phyloP scores from a whole-genome alignment of 805 yeast species.

The Starmerella scarabaei region DNA sequence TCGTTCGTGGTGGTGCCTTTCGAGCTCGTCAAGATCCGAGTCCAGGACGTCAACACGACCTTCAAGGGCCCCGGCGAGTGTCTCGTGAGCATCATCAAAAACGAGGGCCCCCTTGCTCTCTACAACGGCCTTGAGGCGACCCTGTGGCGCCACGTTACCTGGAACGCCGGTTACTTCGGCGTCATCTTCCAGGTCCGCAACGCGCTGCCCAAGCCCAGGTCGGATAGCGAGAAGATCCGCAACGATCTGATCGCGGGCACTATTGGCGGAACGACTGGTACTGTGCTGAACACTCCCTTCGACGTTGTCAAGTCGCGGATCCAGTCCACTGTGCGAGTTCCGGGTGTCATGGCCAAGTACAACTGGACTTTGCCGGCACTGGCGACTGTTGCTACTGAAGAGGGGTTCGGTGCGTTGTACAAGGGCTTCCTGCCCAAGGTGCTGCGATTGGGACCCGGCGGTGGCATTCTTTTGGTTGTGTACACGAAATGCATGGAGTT shows the following conservation, averaged over 20 bases:
- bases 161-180: conserved; percentile 99
- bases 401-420: conserved; percentile 82
- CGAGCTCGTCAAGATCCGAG: conserved; percentile 85
- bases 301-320: conserved; percentile 93
- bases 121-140: conserved; percentile 96
- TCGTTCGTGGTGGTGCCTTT: conserved; percentile 96
- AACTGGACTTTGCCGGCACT: conserved; percentile 85
- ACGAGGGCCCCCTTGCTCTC: conserved; percentile 69
- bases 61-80: conserved; percentile 80
- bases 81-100: conserved; percentile 51
- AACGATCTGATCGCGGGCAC: conserved; percentile 88
- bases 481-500: conserved; percentile 90
- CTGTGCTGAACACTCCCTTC: conserved; percentile 88
- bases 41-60: conserved; percentile 76
- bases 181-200: conserved; percentile 75
- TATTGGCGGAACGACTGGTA: conserved; percentile 94
- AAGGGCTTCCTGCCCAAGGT: conserved; percentile 97
- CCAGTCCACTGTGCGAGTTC: conserved; percentile 53
- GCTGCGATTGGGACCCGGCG: conserved; percentile 96
- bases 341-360: conserved; percentile 75
- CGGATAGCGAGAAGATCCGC: conserved; percentile 58
- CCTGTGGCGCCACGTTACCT: conserved; percentile 86
- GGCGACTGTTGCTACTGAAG: conserved; percentile 64
- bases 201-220: conserved; percentile 64
- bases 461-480: conserved; percentile 95